Conservation (phyloP, 169 alveolate genomes). For the Haemoproteus tartakovskyi region DNA sequence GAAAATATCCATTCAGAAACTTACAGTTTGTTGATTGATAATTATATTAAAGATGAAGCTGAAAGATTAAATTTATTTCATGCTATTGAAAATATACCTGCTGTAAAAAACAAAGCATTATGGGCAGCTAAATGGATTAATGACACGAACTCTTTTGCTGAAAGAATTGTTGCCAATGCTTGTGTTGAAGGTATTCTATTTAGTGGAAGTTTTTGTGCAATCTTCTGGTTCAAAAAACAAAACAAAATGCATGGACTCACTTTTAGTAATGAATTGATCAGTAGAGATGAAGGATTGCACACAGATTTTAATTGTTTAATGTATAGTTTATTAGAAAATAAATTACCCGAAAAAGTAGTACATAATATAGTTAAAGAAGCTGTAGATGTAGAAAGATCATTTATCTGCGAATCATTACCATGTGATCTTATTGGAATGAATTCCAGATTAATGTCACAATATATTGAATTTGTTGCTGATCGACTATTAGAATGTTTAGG, state of each 20-base stretch:
- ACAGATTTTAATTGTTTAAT: constrained; percentile 98
- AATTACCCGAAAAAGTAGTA: constrained; percentile 88
- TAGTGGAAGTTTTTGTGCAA: constrained; percentile 97
- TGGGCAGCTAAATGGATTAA: constrained; percentile 99
- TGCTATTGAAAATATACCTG: constrained; percentile 92
- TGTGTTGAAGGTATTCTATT: constrained; percentile 98
- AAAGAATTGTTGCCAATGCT: constrained; percentile 92
- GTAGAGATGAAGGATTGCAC: constrained; percentile 99
- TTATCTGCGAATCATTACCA: constrained; percentile 95
- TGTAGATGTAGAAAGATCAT: constrained; percentile 94
- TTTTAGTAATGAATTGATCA: constrained; percentile 94
- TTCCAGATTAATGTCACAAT: constrained; percentile 91
- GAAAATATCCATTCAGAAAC: constrained; percentile 99
- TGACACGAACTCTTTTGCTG: constrained; percentile 90
- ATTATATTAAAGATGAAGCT: constrained; percentile 88
- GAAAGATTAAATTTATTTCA: constrained; percentile 92
- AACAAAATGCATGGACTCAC: constrained; percentile 96
- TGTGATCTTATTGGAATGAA: constrained; percentile 98
- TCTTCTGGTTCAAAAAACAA: constrained; percentile 98
- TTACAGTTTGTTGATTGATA: constrained; percentile 88
- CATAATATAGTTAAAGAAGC: constrained; percentile 94
- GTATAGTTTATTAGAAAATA: constrained; percentile 88
- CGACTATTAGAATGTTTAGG: constrained; percentile 93
- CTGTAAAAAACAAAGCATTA: constrained; percentile 92
- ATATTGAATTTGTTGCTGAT: constrained; percentile 97